A percentile compares a stretch with the other conserved stretches of the same genome.
Evolutionary conservation across 495 filamentous ascomycete genomes (phyloP).

Genomic region (Neurospora sp.): DNA sequence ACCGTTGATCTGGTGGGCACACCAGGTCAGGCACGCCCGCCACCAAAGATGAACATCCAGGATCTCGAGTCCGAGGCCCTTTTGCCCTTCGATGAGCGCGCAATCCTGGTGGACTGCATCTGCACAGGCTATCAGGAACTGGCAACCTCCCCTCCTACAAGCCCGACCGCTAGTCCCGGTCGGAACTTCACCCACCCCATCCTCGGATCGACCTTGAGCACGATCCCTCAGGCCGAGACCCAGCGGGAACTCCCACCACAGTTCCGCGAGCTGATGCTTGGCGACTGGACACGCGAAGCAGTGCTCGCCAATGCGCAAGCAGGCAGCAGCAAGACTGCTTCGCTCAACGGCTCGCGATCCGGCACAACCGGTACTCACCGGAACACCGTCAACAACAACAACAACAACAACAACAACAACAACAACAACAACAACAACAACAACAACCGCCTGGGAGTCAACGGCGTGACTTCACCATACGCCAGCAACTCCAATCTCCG

Average conservation of each 20-base stretch:
- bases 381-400: constrained; percentile 6
- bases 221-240: constrained; percentile 23
- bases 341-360: constrained; percentile 62
- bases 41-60: constrained; percentile 35
- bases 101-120: constrained; percentile 59
- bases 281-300: constrained; percentile 64
- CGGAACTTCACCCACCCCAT: constrained; percentile 53
- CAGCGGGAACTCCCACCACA: constrained; percentile 32
- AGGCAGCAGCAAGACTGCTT: constrained; percentile 56
- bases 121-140: constrained; percentile 54
- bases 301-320: constrained; percentile 58
- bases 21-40: constrained; percentile 36
- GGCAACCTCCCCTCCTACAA: constrained; percentile 49
- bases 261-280: constrained; percentile 57
- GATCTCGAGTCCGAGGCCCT: constrained; percentile 49
- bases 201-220: constrained; percentile 35
- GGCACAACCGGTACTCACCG: constrained; percentile 47
- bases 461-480: constrained; percentile 37
- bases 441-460: constrained; percentile 40
- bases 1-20: constrained; percentile 33
- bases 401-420: constrained; percentile 8
- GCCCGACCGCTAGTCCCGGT: constrained; percentile 62
- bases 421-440: constrained; percentile 9
- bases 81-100: constrained; percentile 55
- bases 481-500: constrained; percentile 32